Conservation (phyloP, 768 basidiomycete genomes). For the Gelatoporia subvermispora region DNA sequence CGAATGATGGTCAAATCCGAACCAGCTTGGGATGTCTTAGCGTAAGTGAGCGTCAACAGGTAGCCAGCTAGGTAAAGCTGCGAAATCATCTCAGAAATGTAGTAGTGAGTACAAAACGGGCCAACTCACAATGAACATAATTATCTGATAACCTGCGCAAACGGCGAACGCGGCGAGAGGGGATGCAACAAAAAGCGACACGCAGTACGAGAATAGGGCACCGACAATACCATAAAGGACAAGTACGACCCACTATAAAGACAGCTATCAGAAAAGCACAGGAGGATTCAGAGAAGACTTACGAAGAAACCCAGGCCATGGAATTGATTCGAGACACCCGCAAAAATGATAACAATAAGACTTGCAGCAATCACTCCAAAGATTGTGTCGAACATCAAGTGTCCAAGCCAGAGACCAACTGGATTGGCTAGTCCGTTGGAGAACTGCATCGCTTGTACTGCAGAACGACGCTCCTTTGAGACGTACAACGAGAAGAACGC, state of each 20-base stretch:
- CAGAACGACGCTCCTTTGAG: conserved; percentile 62
- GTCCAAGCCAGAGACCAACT: conserved; percentile 72
- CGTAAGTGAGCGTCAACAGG: conserved; percentile 70
- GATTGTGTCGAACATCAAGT: conserved; percentile 68
- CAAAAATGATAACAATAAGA: conserved; percentile 59
- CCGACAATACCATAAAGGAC: conserved; percentile 67
- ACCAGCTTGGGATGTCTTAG: conserved; percentile 49
- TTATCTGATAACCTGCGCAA: conserved; percentile 67
- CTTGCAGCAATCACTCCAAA: conserved; percentile 56
- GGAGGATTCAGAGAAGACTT: conserved; percentile 28
- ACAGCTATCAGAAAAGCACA: neutral
- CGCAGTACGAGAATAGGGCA: conserved; percentile 64
- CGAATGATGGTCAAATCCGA: conserved; percentile 57
- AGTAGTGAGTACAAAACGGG: neutral
- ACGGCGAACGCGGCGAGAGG: conserved; percentile 71
- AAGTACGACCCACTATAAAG: conserved; percentile 59
- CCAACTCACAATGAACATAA: conserved; percentile 62
- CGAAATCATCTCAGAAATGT: conserved; percentile 1
- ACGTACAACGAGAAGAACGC: conserved; percentile 80
- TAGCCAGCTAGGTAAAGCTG: conserved; percentile 68
- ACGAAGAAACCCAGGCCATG: conserved; percentile 58
- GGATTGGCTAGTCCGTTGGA: conserved; percentile 72
- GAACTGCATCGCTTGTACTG: conserved; percentile 79
- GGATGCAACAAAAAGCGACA: conserved; percentile 55
- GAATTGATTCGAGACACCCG: conserved; percentile 54